Evolutionary conservation across 1,284 basidiomycete genomes (phyloP).

Genomic region (Fistulina hepatica): DNA sequence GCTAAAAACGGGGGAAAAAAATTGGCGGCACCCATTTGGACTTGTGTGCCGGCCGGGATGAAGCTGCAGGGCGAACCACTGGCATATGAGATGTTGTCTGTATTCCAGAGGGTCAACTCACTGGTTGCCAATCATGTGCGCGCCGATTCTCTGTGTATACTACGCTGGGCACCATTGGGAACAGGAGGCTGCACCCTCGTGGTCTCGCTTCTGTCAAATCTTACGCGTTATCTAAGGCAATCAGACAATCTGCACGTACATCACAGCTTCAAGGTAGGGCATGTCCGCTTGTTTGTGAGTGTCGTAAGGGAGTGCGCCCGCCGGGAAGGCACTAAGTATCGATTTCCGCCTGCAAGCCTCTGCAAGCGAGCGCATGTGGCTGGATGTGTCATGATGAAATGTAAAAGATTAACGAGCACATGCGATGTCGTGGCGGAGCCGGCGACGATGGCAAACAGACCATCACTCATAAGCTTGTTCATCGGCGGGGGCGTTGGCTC

Average conservation of each 20-base stretch:
- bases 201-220: constrained; percentile 27
- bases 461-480: constrained; percentile 23
- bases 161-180: constrained; percentile 24
- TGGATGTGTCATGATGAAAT: constrained; percentile 25
- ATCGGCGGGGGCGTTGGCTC: constrained; percentile 15
- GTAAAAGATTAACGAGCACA: constrained; percentile 20
- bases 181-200: constrained; percentile 30
- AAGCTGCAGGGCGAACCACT: constrained; percentile 27
- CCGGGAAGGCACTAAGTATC: constrained; percentile 13
- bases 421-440: constrained; percentile 29
- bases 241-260: constrained; percentile 21
- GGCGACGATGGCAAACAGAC: constrained; percentile 27
- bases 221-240: background rate
- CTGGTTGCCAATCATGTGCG: constrained; percentile 22
- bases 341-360: constrained; percentile 22
- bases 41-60: constrained; percentile 28
- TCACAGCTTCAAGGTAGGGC: constrained; percentile 24
- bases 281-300: constrained; percentile 16
- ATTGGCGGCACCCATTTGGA: background rate
- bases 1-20: background rate
- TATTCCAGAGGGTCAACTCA: constrained; percentile 11
- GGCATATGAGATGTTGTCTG: background rate
- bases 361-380: constrained; percentile 17
- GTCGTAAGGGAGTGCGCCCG: constrained; percentile 12
- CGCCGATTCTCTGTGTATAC: constrained; percentile 21